Base-by-base conservation (phyloP, 306 rosid genomes). In the Leucaena leucocephala region DNA sequence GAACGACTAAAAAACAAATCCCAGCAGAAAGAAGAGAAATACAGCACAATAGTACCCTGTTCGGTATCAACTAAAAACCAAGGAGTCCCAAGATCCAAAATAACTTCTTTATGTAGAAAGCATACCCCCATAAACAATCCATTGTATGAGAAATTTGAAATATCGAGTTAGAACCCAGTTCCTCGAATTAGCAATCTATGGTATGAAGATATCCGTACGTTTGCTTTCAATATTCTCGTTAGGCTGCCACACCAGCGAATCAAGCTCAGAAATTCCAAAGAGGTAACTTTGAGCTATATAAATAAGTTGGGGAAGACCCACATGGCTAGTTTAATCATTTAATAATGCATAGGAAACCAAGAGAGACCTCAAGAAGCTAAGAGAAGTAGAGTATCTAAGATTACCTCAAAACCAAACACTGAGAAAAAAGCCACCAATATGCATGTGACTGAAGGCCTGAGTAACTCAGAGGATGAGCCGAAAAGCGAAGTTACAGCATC, bases 321-420 rank as follows among this genome's bases (percentile, higher is more conserved):
- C 90, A 85, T 76, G 90, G 39, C 48, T 36, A 65, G 70, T 91
- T 74, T 74, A 68, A 82, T 21, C 58, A 79, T 76, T 44, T 72
- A 70, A 82, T 19, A 61, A 79, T 72, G 73, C 62, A 42, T n/a
- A 8, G 50, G 40, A 80, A 61, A 49, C 2, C 14, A 48, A 69
- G 33, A 75, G 13, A 79, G 57, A 71, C 39, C 71, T 64, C 0
- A 8, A 64, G 43, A 83, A 72, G 69, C 58, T 38, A 16, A 39
- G 80, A 58, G 54, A 8, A 50, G 12, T 74, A 82, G 57, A 71
- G 75, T 35, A 79, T 73, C 75, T 76, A 54, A 80, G 83, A 68
- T 78, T 80, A 76, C 85, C 87, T 82, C 42, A 72, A 62, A 8
- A 40, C 43, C 21, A 71, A 54, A 59, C 9, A 8, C 19, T 54